Evolutionary conservation across 2,329 filamentous ascomycete species (phyloP).

Genomic region (Dactylellina sp.): DNA sequence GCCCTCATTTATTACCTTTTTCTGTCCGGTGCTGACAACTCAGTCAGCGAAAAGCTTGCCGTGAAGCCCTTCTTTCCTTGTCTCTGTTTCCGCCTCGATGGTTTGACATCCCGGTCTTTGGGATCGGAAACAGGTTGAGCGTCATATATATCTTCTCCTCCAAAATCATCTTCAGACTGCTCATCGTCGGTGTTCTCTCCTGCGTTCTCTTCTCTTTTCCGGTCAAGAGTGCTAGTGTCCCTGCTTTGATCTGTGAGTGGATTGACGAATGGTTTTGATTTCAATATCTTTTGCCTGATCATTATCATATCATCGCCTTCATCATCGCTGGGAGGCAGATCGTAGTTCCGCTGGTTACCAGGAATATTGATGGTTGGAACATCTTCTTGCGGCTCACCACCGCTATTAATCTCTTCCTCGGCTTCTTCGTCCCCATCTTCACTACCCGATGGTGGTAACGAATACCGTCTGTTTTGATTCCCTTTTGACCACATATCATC

Average conservation of each 20-base stretch:
- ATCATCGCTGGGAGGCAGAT: conserved; percentile 68
- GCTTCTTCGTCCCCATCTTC: conserved; percentile 66
- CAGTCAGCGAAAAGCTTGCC: conserved; percentile 54
- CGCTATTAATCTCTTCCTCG: conserved; percentile 64
- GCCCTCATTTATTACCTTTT: conserved; percentile 1
- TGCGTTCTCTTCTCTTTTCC: conserved; percentile 64
- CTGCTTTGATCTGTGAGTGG: no score
- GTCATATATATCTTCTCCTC: conserved; percentile 87
- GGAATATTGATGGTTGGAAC: conserved; percentile 71
- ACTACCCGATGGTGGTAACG: conserved; percentile 63
- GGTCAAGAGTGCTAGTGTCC: no score
- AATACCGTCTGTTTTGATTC: conserved; percentile 80
- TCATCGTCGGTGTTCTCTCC: conserved; percentile 75
- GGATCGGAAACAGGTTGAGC: conserved; percentile 75
- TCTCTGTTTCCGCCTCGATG: conserved; percentile 74
- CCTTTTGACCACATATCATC: conserved; percentile 90
- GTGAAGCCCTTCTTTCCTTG: conserved; percentile 67
- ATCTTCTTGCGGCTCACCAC: conserved; percentile 61
- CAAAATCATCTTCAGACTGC: conserved; percentile 68
- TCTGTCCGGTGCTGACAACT: conserved; percentile 36
- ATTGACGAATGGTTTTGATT: conserved; percentile 87
- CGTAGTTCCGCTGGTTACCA: conserved; percentile 69
- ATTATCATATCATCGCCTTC: conserved; percentile 90
- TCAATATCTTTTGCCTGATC: conserved; percentile 86
- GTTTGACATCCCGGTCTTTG: conserved; percentile 71